phyloP scores from a whole-genome alignment of 176 grass and related monocot genomes.

The Juncus effusus region DNA sequence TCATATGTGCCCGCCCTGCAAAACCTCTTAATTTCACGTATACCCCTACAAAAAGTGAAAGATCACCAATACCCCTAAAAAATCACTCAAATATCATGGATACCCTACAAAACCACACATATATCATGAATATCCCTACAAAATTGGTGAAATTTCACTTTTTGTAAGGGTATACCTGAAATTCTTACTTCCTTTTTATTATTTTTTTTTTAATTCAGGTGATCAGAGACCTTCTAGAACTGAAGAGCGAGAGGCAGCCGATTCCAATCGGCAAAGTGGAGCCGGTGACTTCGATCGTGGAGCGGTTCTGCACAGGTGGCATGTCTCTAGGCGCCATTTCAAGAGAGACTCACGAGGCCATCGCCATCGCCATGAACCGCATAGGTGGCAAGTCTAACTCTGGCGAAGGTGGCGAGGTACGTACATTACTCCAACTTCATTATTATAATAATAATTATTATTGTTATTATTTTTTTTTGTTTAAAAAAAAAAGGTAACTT shows the following conservation, averaged over 20 bases:
- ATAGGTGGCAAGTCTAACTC: slow-evolving; percentile 98
- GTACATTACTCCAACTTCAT: slow-evolving; percentile 31
- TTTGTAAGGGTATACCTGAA: no score
- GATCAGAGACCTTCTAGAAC: slow-evolving; percentile 95
- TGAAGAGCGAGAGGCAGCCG: slow-evolving; percentile 62
- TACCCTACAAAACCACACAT: no score
- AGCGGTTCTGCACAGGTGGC: slow-evolving; percentile 99
- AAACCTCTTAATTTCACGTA: no score
- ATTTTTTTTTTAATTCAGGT: slow-evolving; percentile 44
- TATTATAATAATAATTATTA: slow-evolving; percentile 16
- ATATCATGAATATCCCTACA: no score
- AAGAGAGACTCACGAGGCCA: slow-evolving; percentile 99
- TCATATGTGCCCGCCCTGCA: no score
- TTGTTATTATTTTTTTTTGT: background rate
- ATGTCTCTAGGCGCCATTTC: slow-evolving; percentile 99
- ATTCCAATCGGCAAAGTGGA: slow-evolving; percentile 98
- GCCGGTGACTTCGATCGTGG: slow-evolving; percentile 80
- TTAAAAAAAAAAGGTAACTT: no score
- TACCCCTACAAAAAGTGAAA: no score
- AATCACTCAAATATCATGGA: no score
- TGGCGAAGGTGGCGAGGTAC: slow-evolving; percentile 98
- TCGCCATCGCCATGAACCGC: slow-evolving; percentile 99
- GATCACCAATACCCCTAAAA: no score
- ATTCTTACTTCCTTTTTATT: background rate
- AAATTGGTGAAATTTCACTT: no score